These are phyloP conservation scores for Syzygium oleosum DNA, from an alignment of 345 rosid species.

Conservation along the genomic window DNA sequence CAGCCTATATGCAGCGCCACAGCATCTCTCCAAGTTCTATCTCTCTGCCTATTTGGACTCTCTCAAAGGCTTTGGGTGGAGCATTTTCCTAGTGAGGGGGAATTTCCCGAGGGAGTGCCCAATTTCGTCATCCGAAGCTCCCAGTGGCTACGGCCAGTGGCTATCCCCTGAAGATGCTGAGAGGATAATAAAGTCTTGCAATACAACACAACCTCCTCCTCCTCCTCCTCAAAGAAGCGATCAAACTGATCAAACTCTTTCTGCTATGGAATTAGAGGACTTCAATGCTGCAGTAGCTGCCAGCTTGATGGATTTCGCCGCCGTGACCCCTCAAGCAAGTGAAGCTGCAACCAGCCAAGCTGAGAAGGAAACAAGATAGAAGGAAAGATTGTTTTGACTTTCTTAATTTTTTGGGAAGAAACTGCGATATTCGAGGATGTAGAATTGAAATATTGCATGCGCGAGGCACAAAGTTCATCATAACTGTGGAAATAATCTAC, in stretches of 20 bases:
- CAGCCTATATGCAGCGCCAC: slow-evolving; percentile 85
- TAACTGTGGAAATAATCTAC: background rate
- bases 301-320: slow-evolving; percentile 62
- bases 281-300: slow-evolving; percentile 90
- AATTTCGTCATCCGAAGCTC: slow-evolving; percentile 59
- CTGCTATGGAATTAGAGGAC: slow-evolving; percentile 64
- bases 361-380: background rate
- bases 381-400: background rate
- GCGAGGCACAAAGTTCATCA: background rate
- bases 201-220: slow-evolving; percentile 26
- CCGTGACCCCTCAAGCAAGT: slow-evolving; percentile 15
- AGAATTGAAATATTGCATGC: background rate
- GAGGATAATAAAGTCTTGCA: slow-evolving; percentile 58
- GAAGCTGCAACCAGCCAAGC: slow-evolving; percentile 6
- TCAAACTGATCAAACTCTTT: slow-evolving; percentile 29
- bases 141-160: slow-evolving; percentile 84
- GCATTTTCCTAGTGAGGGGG: slow-evolving; percentile 84
- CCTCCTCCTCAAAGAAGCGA: slow-evolving; percentile 21
- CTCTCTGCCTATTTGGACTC: slow-evolving; percentile 84
- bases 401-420: background rate
- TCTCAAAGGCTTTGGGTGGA: slow-evolving; percentile 85
- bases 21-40: slow-evolving; percentile 82
- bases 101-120: slow-evolving; percentile 82
- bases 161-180: slow-evolving; percentile 84
- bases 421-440: background rate